Conservation (phyloP, 306 rosid genomes). For the Prunus mira region DNA sequence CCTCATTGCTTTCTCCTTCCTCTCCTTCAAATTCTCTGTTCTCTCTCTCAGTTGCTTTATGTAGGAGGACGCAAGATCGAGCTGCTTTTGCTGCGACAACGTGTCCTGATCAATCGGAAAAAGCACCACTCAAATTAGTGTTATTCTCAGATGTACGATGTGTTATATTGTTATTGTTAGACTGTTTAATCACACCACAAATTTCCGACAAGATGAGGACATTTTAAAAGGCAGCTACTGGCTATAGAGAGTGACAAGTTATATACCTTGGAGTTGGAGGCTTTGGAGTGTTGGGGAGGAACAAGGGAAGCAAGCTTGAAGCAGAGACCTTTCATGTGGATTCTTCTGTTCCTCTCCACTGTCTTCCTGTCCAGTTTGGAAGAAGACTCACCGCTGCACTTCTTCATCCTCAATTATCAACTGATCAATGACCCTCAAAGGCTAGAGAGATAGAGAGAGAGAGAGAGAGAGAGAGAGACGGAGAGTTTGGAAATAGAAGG, state of each 20-base stretch:
- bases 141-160: neutral
- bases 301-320: slow-evolving; percentile 55
- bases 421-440: no score
- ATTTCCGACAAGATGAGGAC: no score
- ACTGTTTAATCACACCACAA: neutral
- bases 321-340: slow-evolving; percentile 67
- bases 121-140: neutral
- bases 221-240: neutral
- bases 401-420: slow-evolving; percentile 25
- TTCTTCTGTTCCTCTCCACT: slow-evolving; percentile 66
- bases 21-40: slow-evolving; percentile 45
- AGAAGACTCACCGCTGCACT: slow-evolving; percentile 9
- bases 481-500: neutral
- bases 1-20: slow-evolving; percentile 38
- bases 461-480: neutral
- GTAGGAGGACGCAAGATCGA: slow-evolving; percentile 45
- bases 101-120: slow-evolving; percentile 22
- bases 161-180: no score
- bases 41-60: slow-evolving; percentile 47
- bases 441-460: neutral
- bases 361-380: slow-evolving; percentile 60
- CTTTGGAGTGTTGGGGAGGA: slow-evolving; percentile 42
- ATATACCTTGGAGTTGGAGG: slow-evolving; percentile 41
- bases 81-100: slow-evolving; percentile 51
- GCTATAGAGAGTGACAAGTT: neutral